Evolutionary conservation across 164 flowering plant genomes (phyloP).

Genomic region (Cinnamomum micranthum): DNA sequence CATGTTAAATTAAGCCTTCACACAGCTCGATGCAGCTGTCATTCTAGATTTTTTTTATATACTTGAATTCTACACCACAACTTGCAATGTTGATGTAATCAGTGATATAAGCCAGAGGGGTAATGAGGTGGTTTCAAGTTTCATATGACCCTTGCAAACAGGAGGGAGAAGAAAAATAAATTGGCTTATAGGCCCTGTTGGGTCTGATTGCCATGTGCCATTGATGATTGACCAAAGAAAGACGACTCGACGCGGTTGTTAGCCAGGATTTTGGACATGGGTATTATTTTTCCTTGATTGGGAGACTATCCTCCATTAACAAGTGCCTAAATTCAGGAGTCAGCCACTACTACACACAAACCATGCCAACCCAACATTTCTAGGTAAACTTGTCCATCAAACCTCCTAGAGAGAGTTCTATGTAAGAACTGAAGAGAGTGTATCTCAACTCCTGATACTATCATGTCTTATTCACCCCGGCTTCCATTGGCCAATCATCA

Average conservation of each 20-base stretch:
- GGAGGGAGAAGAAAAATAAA: background rate
- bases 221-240: background rate
- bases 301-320: background rate
- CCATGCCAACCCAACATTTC: too few relatives aligned
- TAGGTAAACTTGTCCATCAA: too few relatives aligned
- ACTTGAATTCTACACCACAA: conserved; percentile 1
- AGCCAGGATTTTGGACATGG: background rate
- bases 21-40: conserved; percentile 12
- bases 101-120: background rate
- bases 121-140: background rate
- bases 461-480: too few relatives aligned
- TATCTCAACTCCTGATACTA: too few relatives aligned
- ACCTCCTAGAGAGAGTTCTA: too few relatives aligned
- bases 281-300: background rate
- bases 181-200: background rate
- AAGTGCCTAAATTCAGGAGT: background rate
- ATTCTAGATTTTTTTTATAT: conserved; percentile 4
- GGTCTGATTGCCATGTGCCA: background rate
- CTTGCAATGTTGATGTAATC: conserved; percentile 2
- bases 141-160: background rate
- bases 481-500: too few relatives aligned
- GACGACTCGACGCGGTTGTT: background rate
- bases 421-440: too few relatives aligned
- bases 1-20: conserved; percentile 3
- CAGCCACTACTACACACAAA: too few relatives aligned